These are phyloP conservation scores for Fusarium pseudonygamai DNA, from an alignment of 2,329 filamentous ascomycete genomes.

Conservation along the genomic window DNA sequence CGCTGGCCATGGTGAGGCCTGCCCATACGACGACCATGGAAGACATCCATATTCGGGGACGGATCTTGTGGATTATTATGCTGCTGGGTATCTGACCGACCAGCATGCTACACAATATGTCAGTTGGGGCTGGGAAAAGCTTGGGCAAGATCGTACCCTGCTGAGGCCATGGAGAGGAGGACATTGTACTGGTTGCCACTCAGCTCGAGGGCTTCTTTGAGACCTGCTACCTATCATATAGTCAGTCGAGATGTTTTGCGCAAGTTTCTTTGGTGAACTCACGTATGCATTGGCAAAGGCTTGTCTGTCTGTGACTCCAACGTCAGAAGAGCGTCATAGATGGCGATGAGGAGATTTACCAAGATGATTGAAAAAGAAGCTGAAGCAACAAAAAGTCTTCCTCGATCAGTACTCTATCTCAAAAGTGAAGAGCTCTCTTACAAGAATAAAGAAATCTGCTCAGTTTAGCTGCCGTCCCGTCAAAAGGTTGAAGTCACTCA, in stretches of 20 bases:
- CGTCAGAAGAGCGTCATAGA: not conserved
- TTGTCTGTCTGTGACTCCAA: not conserved
- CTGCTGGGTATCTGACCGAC: conserved; percentile 67
- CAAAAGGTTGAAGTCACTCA: not conserved
- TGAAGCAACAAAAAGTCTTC: conserved; percentile 27
- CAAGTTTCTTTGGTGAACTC: accelerated
- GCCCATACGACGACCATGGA: conserved; percentile 69
- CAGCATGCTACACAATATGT: conserved; percentile 39
- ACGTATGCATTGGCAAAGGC: conserved; percentile 35
- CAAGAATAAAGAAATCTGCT: conserved; percentile 48
- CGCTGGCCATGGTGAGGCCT: conserved; percentile 57
- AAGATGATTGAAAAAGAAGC: conserved; percentile 33
- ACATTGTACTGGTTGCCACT: conserved; percentile 52
- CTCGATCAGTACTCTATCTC: accelerated
- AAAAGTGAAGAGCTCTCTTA: not conserved
- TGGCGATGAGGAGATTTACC: accelerated
- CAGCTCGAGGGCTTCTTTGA: conserved; percentile 55
- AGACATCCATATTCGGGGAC: conserved; percentile 68
- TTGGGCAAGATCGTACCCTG: conserved; percentile 37
- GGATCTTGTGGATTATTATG: conserved; percentile 67
- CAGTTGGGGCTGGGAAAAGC: too few relatives aligned
- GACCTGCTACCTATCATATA: conserved; percentile 49
- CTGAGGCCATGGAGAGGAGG: conserved; percentile 41
- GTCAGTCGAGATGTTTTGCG: accelerated
- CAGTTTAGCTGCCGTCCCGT: accelerated